Base-by-base conservation (phyloP, 176 grass and related monocot genomes). In the Aechmea fasciata region DNA sequence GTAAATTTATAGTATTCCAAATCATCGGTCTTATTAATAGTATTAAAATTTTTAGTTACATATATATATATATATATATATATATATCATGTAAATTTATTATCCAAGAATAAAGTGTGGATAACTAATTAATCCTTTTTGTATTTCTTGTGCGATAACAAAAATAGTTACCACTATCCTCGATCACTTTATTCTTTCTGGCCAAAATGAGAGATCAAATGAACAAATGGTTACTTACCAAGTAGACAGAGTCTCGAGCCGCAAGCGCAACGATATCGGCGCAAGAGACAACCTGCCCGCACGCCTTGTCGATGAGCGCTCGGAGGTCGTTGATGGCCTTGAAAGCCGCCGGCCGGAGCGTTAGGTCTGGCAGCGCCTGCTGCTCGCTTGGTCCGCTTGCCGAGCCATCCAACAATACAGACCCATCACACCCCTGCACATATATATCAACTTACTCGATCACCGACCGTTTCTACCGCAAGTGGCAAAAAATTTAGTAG, bases 381-480 rank as follows among this genome's bases (percentile, higher is more conserved):
- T 91, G 76, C 85, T 96, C 92, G 9, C 85, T 57, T 1, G 55
- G n/a, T 25, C 19, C 74, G 11, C 65, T 54, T 11, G 75, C 11
- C 47, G 72, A 77, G 0, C 52, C 61, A 33, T 72, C 69, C 1
- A 96, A 62, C 1, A 91, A 68, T 11, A 96, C 17, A 13, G 91
- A 96, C 0, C 17, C 91, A 52, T 96, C 91, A 70, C 91, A 96
- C 9, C 91, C 87, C 87, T 90, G 71, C 74, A 71, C n/a, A 57
- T 18, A 54, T 23, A 57, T 18, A 26, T 26, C 25, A 26, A 26
- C 25, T 26, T 26, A 26, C 25, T 2, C 25, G 25, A 2, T 26
- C 22, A n/a, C n/a, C n/a, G n/a, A n/a, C n/a, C n/a, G n/a, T n/a
- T n/a, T n/a, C n/a, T n/a, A n/a, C n/a, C n/a, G n/a, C n/a, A n/a